phyloP scores from a whole-genome alignment of 2,329 filamentous ascomycete genomes.

The Lasiodiplodia gonubiensis region DNA sequence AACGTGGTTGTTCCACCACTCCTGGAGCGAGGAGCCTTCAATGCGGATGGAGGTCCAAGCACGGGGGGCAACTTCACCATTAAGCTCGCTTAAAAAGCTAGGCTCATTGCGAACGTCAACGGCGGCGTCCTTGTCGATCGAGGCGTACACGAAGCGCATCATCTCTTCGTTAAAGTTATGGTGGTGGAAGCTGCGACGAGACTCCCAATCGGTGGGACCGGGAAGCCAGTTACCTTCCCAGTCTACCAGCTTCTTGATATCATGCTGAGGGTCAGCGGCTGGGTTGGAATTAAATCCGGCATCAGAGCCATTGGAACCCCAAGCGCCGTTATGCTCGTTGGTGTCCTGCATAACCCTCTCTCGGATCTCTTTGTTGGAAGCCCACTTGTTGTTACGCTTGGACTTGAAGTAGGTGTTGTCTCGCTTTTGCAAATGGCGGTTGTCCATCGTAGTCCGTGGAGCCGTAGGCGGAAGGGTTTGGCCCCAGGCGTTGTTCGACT shows the following conservation, averaged over 20 bases:
- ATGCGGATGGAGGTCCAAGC: constrained; percentile 9
- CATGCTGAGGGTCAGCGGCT: constrained; percentile 28
- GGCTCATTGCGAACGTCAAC: constrained; percentile 8
- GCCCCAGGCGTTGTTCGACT: not conserved
- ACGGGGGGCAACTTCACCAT: constrained; percentile 20
- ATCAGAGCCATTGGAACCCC: constrained; percentile 2
- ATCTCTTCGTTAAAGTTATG: constrained; percentile 43
- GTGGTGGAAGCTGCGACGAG: constrained; percentile 39
- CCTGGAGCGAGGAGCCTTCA: constrained; percentile 19
- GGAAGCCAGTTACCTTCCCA: constrained; percentile 56
- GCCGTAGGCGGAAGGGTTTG: not conserved
- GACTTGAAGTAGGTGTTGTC: not conserved
- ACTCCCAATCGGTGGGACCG: constrained; percentile 55
- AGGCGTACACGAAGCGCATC: constrained; percentile 40
- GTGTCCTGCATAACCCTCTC: not conserved
- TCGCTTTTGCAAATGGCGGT: not conserved
- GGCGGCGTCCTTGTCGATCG: constrained; percentile 23
- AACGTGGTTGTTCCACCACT: constrained; percentile 29
- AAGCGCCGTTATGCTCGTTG: not conserved
- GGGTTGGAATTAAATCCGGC: constrained; percentile 9
- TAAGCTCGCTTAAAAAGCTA: not conserved
- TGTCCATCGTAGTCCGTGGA: not conserved
- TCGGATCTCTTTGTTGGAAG: constrained; percentile 26
- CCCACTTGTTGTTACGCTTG: constrained; percentile 13
- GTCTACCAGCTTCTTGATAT: constrained; percentile 47